These are phyloP conservation scores for Actinomortierella wolfii DNA, from an alignment of 371 early-diverging fungal species.

Conservation along the genomic window DNA sequence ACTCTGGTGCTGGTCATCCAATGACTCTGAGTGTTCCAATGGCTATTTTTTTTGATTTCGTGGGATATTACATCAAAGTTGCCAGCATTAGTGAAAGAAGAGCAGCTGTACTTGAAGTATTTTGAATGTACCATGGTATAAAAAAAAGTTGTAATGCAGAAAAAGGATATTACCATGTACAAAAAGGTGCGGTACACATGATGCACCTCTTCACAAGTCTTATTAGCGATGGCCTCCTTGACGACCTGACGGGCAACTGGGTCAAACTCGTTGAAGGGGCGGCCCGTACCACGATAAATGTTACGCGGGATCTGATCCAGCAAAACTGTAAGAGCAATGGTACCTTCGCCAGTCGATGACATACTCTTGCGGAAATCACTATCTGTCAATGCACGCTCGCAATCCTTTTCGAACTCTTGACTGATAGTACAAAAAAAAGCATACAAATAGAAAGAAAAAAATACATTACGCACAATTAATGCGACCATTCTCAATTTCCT, in stretches of 20 bases:
- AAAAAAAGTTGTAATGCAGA: not conserved
- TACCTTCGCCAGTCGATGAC: conserved; percentile 39
- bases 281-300: conserved; percentile 54
- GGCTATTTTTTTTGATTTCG: conserved; percentile 31
- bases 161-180: conserved; percentile 48
- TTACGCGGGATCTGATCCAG: conserved; percentile 66
- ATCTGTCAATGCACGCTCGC: conserved; percentile 30
- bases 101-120: not conserved
- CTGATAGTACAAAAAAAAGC: conserved; percentile 4
- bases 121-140: not conserved
- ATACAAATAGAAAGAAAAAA: not conserved
- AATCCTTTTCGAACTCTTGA: conserved; percentile 22
- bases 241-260: conserved; percentile 50
- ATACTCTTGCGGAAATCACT: conserved; percentile 17
- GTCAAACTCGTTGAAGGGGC: conserved; percentile 55
- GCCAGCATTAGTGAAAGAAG: not conserved
- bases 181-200: conserved; percentile 52
- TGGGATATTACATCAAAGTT: not conserved
- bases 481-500: not conserved
- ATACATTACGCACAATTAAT: not conserved
- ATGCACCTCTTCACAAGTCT: conserved; percentile 51
- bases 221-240: conserved; percentile 48
- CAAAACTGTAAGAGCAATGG: conserved; percentile 52
- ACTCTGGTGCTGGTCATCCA: conserved; percentile 55
- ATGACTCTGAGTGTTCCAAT: conserved; percentile 61